A percentile compares a stretch with the other conserved stretches of the same genome.
phyloP scores from a whole-genome alignment of 495 filamentous ascomycete genomes.

The Thermochaetoides thermophila region DNA sequence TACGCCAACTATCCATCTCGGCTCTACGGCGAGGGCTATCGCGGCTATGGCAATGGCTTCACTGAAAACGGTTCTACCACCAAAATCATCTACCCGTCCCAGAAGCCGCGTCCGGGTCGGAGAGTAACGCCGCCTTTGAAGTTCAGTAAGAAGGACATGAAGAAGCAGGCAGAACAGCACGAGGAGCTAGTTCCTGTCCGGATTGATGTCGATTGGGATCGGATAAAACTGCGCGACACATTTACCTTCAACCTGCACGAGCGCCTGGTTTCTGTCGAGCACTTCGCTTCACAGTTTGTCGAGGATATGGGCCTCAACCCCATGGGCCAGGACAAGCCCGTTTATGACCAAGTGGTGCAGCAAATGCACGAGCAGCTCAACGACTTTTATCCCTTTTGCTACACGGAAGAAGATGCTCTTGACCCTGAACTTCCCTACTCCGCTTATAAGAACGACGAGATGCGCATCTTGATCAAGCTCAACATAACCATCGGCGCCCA shows the following conservation, averaged over 20 bases:
- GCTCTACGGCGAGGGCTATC: conserved; percentile 64
- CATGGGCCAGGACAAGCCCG: conserved; percentile 48
- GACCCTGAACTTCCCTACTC: conserved; percentile 82
- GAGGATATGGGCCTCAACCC: conserved; percentile 70
- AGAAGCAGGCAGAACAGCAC: conserved; percentile 70
- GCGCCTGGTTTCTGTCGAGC: conserved; percentile 55
- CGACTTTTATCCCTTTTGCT: conserved; percentile 84
- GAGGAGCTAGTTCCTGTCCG: conserved; percentile 86
- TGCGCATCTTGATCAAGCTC: conserved; percentile 87
- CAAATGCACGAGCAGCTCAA: conserved; percentile 80
- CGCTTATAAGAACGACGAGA: conserved; percentile 96
- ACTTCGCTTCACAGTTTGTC: conserved; percentile 77
- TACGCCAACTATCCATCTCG: conserved; percentile 27
- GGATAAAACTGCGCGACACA: conserved; percentile 89
- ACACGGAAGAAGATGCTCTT: conserved; percentile 76
- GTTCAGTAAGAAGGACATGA: conserved; percentile 60
- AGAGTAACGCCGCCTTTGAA: conserved; percentile 55
- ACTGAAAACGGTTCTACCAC: conserved; percentile 46
- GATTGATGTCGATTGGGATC: conserved; percentile 89
- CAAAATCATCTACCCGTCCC: conserved; percentile 57
- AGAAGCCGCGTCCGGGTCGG: conserved; percentile 58
- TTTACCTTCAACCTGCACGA: conserved; percentile 99
- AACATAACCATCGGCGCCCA: conserved; percentile 96
- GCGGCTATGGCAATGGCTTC: conserved; percentile 72
- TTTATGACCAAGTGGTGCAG: conserved; percentile 62